Conservation (phyloP, 768 basidiomycete species). For the Chalciporus piperatus region DNA sequence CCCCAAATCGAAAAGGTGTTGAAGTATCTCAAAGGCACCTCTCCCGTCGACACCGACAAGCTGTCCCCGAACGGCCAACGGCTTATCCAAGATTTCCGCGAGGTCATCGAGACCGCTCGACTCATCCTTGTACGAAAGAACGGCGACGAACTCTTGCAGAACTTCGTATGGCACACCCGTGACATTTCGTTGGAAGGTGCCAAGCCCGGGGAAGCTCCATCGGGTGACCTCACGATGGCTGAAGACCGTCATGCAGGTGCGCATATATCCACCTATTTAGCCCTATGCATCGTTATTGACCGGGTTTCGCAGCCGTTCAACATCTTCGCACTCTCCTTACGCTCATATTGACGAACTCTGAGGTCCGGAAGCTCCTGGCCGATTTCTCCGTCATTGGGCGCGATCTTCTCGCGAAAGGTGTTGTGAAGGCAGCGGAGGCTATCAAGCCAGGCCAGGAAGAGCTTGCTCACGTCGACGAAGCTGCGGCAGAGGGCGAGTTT, state of each 20-base stretch:
- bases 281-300: conserved; percentile 5
- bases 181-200: conserved; percentile 39
- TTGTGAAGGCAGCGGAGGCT: conserved; percentile 63
- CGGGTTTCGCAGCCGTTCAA: conserved; percentile 55
- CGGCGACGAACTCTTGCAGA: conserved; percentile 86
- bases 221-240: conserved; percentile 54
- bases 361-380: conserved; percentile 83
- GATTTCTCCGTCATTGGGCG: conserved; percentile 78
- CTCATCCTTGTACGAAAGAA: conserved; percentile 83
- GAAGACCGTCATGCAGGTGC: conserved; percentile 64
- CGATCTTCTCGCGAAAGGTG: conserved; percentile 76
- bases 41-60: conserved; percentile 59
- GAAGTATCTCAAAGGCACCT: conserved; percentile 56
- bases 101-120: conserved; percentile 75
- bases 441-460: conserved; percentile 65
- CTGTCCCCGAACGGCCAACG: conserved; percentile 76
- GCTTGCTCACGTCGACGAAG: conserved; percentile 63
- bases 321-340: conserved; percentile 87
- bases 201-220: conserved; percentile 40
- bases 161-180: conserved; percentile 81
- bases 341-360: conserved; percentile 89
- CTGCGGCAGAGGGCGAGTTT: conserved; percentile 69
- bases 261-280: conserved; percentile 6
- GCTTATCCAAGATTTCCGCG: conserved; percentile 72
- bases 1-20: conserved; percentile 74